Evolutionary conservation across 2,329 filamentous ascomycete species (phyloP).

Genomic region (Nemania serpens): DNA sequence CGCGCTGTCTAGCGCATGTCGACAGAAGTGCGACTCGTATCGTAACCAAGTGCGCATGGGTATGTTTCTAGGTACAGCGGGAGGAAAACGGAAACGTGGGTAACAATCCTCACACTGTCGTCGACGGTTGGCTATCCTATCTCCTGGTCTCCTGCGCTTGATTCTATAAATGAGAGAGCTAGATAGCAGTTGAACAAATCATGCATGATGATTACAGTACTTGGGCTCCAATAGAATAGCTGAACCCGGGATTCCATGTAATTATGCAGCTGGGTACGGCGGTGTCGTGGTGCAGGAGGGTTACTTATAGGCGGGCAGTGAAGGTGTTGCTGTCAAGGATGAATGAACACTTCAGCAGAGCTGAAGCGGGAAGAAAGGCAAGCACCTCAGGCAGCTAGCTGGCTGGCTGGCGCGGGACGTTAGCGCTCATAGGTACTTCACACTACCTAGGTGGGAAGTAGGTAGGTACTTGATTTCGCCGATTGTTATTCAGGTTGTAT

Average conservation of each 20-base stretch:
- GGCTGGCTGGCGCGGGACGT: conserved; percentile 6
- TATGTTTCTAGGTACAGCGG: too few species aligned
- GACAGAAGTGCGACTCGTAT: conserved; percentile 2
- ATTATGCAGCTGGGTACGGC: background rate
- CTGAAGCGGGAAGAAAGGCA: conserved; percentile 2
- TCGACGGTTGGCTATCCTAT: conserved; percentile 6
- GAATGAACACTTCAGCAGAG: conserved; percentile 2
- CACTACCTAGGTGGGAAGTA: background rate
- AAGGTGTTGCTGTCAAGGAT: background rate
- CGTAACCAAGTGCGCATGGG: too few species aligned
- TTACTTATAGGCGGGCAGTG: background rate
- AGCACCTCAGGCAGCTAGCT: background rate
- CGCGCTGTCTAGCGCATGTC: conserved; percentile 6
- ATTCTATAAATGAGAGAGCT: background rate
- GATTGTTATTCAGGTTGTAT: too few species aligned
- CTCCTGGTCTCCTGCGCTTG: conserved; percentile 8
- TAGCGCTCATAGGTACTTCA: background rate
- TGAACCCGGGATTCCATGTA: background rate
- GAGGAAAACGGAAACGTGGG: background rate
- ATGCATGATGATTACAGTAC: background rate
- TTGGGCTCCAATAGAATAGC: conserved; percentile 2
- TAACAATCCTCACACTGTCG: background rate
- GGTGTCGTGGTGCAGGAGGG: background rate
- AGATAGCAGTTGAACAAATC: conserved; percentile 6
- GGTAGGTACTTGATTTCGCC: background rate